Conservation (phyloP, 306 rosid species). For the Cucurbita argyrosperma region DNA sequence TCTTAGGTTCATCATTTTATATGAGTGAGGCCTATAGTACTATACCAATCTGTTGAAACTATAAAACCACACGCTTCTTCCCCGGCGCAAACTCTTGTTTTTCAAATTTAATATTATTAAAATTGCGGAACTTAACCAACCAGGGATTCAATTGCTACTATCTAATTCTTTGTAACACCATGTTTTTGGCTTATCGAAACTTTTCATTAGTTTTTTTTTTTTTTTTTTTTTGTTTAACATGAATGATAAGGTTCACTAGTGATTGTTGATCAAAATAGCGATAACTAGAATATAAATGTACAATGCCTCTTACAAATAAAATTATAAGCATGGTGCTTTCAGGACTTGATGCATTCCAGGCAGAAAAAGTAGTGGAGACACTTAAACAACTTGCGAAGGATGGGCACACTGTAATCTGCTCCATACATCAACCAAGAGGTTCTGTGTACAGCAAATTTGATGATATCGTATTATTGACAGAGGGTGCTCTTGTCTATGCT, state of each 20-base stretch:
- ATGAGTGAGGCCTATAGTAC: not conserved
- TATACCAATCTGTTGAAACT: not conserved
- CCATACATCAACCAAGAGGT: slow-evolving; percentile 88
- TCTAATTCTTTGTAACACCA: not conserved
- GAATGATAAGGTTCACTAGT: not conserved
- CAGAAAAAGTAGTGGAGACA: slow-evolving; percentile 87
- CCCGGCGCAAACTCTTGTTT: not conserved
- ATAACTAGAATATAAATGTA: not conserved
- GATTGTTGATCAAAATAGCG: not conserved
- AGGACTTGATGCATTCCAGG: slow-evolving; percentile 98
- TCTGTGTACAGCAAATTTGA: slow-evolving; percentile 79
- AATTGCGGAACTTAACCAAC: not conserved
- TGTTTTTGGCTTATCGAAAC: not conserved
- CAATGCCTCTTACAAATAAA: not conserved
- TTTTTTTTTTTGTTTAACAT: not conserved
- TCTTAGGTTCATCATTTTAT: not conserved
- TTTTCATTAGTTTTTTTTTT: not conserved
- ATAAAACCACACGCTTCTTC: not conserved
- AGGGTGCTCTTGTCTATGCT: slow-evolving; percentile 78
- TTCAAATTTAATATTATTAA: not conserved
- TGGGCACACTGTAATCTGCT: slow-evolving; percentile 94
- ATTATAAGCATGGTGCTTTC: slow-evolving; percentile 12
- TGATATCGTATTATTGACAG: slow-evolving; percentile 75
- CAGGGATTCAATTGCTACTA: not conserved
- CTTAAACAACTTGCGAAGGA: slow-evolving; percentile 74